Evolutionary conservation across 2,329 filamentous ascomycete species (phyloP).

Genomic region (Clonostachys solani): DNA sequence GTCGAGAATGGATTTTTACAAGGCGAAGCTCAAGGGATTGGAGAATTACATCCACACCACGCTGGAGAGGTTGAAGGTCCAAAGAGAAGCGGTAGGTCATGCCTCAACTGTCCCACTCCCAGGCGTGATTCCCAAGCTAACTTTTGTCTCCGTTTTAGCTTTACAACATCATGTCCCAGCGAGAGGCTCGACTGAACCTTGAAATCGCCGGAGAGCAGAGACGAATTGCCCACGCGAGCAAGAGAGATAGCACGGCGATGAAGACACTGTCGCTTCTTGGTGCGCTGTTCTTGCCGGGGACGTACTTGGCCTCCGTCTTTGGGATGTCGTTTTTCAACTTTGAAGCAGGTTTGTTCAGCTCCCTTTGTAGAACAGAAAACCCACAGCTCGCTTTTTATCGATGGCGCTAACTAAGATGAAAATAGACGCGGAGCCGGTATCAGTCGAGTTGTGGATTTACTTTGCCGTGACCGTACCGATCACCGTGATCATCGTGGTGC

Average conservation of each 20-base stretch:
- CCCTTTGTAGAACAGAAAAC: neutral
- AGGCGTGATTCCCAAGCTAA: neutral
- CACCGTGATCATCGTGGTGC: constrained; percentile 47
- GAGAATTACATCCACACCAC: constrained; percentile 62
- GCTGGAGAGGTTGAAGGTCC: constrained; percentile 55
- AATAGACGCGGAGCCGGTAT: constrained; percentile 34
- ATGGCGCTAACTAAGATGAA: neutral
- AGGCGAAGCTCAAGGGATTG: constrained; percentile 54
- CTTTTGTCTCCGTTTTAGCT: constrained; percentile 30
- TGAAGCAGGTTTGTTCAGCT: constrained; percentile 16
- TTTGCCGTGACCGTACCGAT: constrained; percentile 57
- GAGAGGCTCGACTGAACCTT: constrained; percentile 59
- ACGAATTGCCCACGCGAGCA: constrained; percentile 54
- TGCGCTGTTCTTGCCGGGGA: constrained; percentile 59
- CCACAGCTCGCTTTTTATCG: neutral
- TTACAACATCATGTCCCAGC: constrained; percentile 63
- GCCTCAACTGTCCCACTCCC: neutral
- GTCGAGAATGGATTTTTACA: constrained; percentile 54
- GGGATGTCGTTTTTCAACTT: constrained; percentile 67
- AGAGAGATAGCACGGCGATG: constrained; percentile 60
- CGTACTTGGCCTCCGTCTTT: constrained; percentile 59
- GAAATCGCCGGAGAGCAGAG: constrained; percentile 59
- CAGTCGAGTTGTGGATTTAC: constrained; percentile 56
- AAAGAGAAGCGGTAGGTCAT: constrained; percentile 51
- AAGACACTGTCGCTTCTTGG: constrained; percentile 62